These are phyloP conservation scores for Trichoderma reesei DNA, from an alignment of 495 filamentous ascomycete species.

Conservation along the genomic window DNA sequence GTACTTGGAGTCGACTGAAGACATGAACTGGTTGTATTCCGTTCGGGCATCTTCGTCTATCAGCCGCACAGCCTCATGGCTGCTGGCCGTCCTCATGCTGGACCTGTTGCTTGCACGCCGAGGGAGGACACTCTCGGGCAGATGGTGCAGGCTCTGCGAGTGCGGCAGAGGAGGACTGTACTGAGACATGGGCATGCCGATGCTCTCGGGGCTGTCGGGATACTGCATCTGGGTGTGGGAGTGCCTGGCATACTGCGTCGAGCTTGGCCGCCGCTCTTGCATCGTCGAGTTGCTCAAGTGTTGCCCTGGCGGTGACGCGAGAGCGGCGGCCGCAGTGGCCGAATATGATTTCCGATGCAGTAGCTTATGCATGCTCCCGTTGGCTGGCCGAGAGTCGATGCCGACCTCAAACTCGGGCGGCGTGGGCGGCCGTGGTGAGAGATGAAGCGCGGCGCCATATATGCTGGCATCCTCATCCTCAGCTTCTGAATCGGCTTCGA, in stretches of 20 bases:
- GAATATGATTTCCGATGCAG: constrained; percentile 6
- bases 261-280: neutral
- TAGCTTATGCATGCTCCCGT: neutral
- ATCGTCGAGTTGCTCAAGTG: neutral
- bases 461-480: neutral
- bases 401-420: neutral
- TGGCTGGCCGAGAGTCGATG: neutral
- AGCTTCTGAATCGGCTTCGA: constrained; percentile 22
- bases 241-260: neutral
- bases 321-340: neutral
- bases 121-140: neutral
- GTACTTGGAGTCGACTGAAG: neutral
- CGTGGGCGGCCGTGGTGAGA: constrained; percentile 9
- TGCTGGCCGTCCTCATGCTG: neutral
- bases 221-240: neutral
- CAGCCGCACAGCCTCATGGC: neutral
- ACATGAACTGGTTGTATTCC: neutral
- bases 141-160: neutral
- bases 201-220: constrained; percentile 2
- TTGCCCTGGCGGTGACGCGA: neutral
- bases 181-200: neutral
- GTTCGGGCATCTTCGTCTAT: neutral
- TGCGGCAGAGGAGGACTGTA: neutral
- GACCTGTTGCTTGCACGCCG: neutral
- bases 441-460: neutral